Conservation (phyloP, 164 flowering plant genomes). For the Berberis thunbergii region DNA sequence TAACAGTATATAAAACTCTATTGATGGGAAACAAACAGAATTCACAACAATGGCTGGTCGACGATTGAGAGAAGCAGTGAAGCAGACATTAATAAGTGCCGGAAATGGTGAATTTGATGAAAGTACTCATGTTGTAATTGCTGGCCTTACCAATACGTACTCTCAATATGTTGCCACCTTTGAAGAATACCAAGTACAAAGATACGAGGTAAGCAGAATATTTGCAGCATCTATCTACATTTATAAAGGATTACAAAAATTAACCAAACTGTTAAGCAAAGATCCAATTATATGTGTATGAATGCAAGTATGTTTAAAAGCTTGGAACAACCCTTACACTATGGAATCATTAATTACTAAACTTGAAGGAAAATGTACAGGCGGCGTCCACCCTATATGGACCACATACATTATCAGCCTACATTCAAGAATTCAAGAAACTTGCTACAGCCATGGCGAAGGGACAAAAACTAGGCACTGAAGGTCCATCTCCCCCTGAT, state of each 20-base stretch:
- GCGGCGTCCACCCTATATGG: too few relatives aligned
- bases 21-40: too few relatives aligned
- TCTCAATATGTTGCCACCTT: slow-evolving; percentile 49
- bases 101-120: slow-evolving; percentile 36
- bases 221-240: slow-evolving; percentile 16
- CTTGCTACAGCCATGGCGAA: slow-evolving; percentile 40
- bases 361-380: too few relatives aligned
- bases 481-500: slow-evolving; percentile 41
- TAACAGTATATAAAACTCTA: too few relatives aligned
- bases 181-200: slow-evolving; percentile 51
- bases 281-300: too few relatives aligned
- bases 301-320: too few relatives aligned
- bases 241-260: too few relatives aligned
- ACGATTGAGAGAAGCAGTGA: slow-evolving; percentile 42
- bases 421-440: slow-evolving; percentile 24
- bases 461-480: slow-evolving; percentile 18
- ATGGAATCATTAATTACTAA: too few relatives aligned
- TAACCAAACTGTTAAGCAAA: too few relatives aligned
- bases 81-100: slow-evolving; percentile 30
- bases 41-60: slow-evolving; percentile 57
- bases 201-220: slow-evolving; percentile 62
- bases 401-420: slow-evolving; percentile 23
- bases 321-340: too few relatives aligned
- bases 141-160: slow-evolving; percentile 55
- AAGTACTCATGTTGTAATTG: slow-evolving; percentile 42